Percentiles rank a stretch among this genome's conserved stretches.
Evolutionary conservation across 129 eudicot genomes (phyloP).

Genomic region (Arctium minus): DNA sequence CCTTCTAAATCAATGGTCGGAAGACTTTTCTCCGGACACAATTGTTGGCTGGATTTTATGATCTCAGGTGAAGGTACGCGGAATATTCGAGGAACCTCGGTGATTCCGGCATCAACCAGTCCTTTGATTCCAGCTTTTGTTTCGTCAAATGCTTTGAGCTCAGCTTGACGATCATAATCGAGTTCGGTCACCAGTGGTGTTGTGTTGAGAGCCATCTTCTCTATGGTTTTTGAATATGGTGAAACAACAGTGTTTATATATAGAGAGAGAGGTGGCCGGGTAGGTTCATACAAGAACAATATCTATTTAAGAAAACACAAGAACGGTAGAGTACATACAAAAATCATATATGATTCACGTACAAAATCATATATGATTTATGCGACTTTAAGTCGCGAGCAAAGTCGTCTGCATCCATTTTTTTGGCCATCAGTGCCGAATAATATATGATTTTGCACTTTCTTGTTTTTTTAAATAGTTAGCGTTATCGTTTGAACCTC

Average conservation of each 20-base stretch:
- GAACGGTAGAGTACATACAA: too few species aligned
- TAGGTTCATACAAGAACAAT: too few species aligned
- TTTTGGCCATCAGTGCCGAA: too few species aligned
- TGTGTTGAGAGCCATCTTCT: background rate
- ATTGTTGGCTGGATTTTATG: background rate
- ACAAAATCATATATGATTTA: too few species aligned
- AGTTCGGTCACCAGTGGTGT: background rate
- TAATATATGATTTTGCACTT: too few species aligned
- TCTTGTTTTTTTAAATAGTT: too few species aligned
- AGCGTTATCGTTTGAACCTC: too few species aligned
- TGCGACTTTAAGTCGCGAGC: too few species aligned
- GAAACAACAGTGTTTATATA: background rate
- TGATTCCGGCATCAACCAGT: conserved; percentile 39
- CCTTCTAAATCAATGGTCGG: conserved; percentile 31
- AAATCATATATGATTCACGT: too few species aligned
- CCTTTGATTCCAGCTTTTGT: conserved; percentile 40
- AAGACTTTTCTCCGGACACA: background rate
- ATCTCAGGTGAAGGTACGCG: background rate
- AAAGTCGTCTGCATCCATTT: too few species aligned
- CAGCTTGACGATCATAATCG: conserved; percentile 19
- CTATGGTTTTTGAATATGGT: background rate
- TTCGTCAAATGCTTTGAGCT: conserved; percentile 28
- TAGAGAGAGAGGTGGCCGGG: too few species aligned
- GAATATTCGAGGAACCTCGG: conserved; percentile 29
- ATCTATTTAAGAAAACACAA: too few species aligned